phyloP scores from a whole-genome alignment of 1,139 yeast species.

The Debaryomyces fabryi region DNA sequence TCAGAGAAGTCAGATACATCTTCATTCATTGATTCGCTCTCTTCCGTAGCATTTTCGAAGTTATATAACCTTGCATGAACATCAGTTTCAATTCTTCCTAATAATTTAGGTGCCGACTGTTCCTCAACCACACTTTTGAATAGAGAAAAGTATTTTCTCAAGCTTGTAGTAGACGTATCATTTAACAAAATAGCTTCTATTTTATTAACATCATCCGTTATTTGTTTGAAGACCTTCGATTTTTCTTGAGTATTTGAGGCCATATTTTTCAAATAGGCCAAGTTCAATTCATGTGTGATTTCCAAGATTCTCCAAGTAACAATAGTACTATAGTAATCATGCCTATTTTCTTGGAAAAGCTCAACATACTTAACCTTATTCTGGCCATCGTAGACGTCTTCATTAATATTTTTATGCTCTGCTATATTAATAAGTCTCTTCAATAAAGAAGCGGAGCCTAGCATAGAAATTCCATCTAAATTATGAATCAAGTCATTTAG shows the following conservation, averaged over 20 bases:
- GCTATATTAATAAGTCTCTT: slow-evolving; percentile 34
- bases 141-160: slow-evolving; percentile 25
- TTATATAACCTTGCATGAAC: slow-evolving; percentile 23
- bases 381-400: slow-evolving; percentile 29
- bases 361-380: slow-evolving; percentile 38
- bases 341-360: slow-evolving; percentile 22
- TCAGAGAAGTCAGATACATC: slow-evolving; percentile 22
- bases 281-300: slow-evolving; percentile 35
- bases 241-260: slow-evolving; percentile 9
- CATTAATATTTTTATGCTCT: slow-evolving; percentile 25
- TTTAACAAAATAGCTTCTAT: slow-evolving; percentile 23
- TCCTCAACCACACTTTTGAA: slow-evolving; percentile 36
- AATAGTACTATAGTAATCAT: slow-evolving; percentile 31
- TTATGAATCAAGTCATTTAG: slow-evolving; percentile 33
- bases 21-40: slow-evolving; percentile 35
- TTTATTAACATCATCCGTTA: slow-evolving; percentile 27
- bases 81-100: slow-evolving; percentile 21
- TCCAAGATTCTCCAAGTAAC: slow-evolving; percentile 44
- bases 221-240: slow-evolving; percentile 14
- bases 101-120: slow-evolving; percentile 23
- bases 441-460: slow-evolving; percentile 32
- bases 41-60: slow-evolving; percentile 25
- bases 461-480: slow-evolving; percentile 37
- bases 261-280: slow-evolving; percentile 29
- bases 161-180: slow-evolving; percentile 12